These are phyloP conservation scores for Tylopilus sp. DNA, from an alignment of 768 basidiomycete species.

Conservation along the genomic window DNA sequence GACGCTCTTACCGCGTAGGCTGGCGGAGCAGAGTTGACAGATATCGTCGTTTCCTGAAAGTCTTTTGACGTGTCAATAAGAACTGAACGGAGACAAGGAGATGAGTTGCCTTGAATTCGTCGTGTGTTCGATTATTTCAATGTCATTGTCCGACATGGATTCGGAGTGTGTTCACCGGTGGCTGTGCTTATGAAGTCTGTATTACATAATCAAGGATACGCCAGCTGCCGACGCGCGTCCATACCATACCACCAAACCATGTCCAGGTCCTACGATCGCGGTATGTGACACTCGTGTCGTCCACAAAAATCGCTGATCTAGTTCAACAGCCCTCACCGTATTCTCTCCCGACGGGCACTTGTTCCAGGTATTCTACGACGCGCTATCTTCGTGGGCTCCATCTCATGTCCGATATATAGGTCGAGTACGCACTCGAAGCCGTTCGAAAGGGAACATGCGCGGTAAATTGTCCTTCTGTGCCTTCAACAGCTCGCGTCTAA, in stretches of 20 bases:
- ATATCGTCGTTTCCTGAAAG: slow-evolving; percentile 18
- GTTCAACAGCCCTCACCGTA: slow-evolving; percentile 78
- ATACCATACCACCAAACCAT: slow-evolving; percentile 37
- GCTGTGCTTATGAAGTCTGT: not conserved
- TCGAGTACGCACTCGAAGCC: slow-evolving; percentile 98
- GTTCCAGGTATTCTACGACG: slow-evolving; percentile 70
- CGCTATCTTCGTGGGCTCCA: slow-evolving; percentile 19
- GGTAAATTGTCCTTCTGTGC: slow-evolving; percentile 43
- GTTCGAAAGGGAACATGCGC: slow-evolving; percentile 97
- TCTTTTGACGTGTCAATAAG: slow-evolving; percentile 7
- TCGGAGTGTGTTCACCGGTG: slow-evolving; percentile 1
- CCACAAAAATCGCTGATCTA: slow-evolving; percentile 1
- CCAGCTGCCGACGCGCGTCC: slow-evolving; percentile 51
- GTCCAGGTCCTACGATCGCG: slow-evolving; percentile 98
- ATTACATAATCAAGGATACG: slow-evolving; percentile 27
- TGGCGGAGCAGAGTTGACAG: slow-evolving; percentile 51
- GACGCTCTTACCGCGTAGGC: slow-evolving; percentile 38
- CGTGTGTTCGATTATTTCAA: slow-evolving; percentile 22
- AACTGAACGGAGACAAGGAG: not conserved
- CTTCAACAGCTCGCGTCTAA: slow-evolving; percentile 1
- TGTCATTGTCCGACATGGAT: slow-evolving; percentile 21
- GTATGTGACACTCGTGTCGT: slow-evolving; percentile 39
- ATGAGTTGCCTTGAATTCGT: slow-evolving; percentile 11
- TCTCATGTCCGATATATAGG: slow-evolving; percentile 48
- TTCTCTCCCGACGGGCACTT: slow-evolving; percentile 99